Conservation (phyloP, 2,329 filamentous ascomycete genomes). For the Beauveria sp. region DNA sequence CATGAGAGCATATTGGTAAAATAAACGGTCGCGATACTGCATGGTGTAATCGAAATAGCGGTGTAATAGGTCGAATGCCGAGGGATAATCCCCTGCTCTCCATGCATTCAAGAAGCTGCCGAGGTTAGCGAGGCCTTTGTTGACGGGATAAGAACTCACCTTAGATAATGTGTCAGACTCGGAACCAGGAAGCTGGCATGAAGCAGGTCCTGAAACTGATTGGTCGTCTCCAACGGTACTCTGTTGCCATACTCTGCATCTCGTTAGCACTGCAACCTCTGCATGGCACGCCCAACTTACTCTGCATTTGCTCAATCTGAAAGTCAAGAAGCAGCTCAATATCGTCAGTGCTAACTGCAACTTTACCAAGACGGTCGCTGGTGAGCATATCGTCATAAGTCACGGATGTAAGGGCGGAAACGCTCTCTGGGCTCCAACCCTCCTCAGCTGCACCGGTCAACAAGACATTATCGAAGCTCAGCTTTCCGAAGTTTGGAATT, state of each 20-base stretch:
- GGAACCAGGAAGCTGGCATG: conserved; percentile 61
- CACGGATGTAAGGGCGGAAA: conserved; percentile 38
- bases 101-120: conserved; percentile 80
- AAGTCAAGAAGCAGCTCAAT: conserved; percentile 77
- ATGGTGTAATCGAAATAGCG: conserved; percentile 97
- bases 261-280: conserved; percentile 12
- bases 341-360: conserved; percentile 66
- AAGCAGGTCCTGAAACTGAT: conserved; percentile 62
- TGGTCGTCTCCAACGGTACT: conserved; percentile 65
- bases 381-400: conserved; percentile 46
- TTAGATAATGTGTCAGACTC: conserved; percentile 68
- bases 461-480: conserved; percentile 52
- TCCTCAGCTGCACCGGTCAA: conserved; percentile 41
- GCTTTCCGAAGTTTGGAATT: conserved; percentile 48
- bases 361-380: conserved; percentile 30
- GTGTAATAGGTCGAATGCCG: conserved; percentile 84
- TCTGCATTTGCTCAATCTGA: conserved; percentile 82
- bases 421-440: conserved; percentile 39
- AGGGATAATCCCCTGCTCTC: conserved; percentile 83
- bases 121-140: conserved; percentile 12
- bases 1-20: conserved; percentile 91
- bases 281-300: conserved; percentile 32
- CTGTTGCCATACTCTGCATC: conserved; percentile 63
- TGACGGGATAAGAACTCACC: conserved; percentile 29
- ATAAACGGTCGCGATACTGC: conserved; percentile 72